Conservation (phyloP, 179 eudicot genomes). For the Gypsophila paniculata region DNA sequence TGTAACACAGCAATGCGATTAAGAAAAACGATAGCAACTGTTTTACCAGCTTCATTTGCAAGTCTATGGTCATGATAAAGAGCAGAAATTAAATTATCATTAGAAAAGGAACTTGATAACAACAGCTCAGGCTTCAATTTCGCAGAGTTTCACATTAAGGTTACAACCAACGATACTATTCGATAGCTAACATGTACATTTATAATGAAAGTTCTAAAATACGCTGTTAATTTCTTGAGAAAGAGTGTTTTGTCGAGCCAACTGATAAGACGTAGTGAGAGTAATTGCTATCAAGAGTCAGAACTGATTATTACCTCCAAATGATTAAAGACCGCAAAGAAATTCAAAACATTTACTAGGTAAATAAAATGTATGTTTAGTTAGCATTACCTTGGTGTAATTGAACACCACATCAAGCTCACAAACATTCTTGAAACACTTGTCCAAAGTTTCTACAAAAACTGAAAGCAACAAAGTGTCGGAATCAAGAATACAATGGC, state of each 20-base stretch:
- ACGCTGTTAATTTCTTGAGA: not conserved
- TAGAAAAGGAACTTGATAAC: not conserved
- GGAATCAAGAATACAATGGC: slow-evolving; percentile 9
- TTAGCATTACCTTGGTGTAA: slow-evolving; percentile 56
- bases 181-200: not conserved
- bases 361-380: not conserved
- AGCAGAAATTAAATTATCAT: not conserved
- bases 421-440: slow-evolving; percentile 85
- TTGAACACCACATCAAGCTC: slow-evolving; percentile 91
- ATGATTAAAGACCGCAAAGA: too few species aligned
- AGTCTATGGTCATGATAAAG: not conserved
- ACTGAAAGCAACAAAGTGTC: slow-evolving; percentile 41
- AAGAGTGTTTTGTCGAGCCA: not conserved
- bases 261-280: not conserved
- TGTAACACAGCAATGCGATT: not conserved
- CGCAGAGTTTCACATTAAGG: not conserved
- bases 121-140: not conserved
- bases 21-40: not conserved
- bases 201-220: not conserved
- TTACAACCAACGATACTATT: not conserved
- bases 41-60: not conserved
- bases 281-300: not conserved
- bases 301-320: not conserved
- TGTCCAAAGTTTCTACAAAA: slow-evolving; percentile 92
- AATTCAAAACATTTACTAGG: too few species aligned